Evolutionary conservation across 176 grass and related monocot species (phyloP), one percentile per base, ranked within the genome.

Genomic region (Zoysia japonica): DNA sequence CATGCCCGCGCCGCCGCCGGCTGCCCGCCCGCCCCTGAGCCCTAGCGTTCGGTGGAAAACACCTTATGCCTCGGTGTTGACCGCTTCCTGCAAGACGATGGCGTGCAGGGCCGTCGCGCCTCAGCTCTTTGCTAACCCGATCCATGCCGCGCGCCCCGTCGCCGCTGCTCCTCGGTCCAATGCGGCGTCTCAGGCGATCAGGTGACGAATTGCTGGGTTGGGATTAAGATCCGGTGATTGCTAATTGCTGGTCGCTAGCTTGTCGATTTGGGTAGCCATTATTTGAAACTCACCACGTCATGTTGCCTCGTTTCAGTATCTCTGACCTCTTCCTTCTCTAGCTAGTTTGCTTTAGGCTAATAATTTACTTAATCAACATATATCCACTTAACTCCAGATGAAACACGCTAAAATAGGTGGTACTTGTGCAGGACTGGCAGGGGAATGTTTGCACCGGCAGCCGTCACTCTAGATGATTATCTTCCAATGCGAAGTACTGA

Each of bases 401-500:
- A 4, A 44, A 20, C 17, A 65, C 7, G n/a, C 71, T 85, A 65
- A 88, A 16, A 19, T 37, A 49, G 9, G 6, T 43, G n/a, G 46
- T 83, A 37, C 11, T 79, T 75, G 35, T 92, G 72, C 90, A 95
- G 96, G 88, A 78, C 62, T 20, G 69, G 85, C 61, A 80, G 71
- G 71, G 88, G 86, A 78, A 95, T 72, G 70, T 74, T 81, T 66
- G 5, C 80, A 47, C 57, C 60, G 50, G 75, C 80, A 67, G 86
- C 92, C 47, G 40, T 93, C 37, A 85, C 83, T 72, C 74, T 88
- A 36, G 82, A 89, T 85, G 77, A 94, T 72, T 87, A 94, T 80
- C 92, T 94, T 78, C 96, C 92, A 19, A 94, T 98, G 96, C 88
- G 86, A 65, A 98, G 96, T 71, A 80, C 84, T 67, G 96, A 98